These are phyloP conservation scores for Salisapilia sapeloensis DNA, from an alignment of 352 stramenopile genomes.

Conservation along the genomic window DNA sequence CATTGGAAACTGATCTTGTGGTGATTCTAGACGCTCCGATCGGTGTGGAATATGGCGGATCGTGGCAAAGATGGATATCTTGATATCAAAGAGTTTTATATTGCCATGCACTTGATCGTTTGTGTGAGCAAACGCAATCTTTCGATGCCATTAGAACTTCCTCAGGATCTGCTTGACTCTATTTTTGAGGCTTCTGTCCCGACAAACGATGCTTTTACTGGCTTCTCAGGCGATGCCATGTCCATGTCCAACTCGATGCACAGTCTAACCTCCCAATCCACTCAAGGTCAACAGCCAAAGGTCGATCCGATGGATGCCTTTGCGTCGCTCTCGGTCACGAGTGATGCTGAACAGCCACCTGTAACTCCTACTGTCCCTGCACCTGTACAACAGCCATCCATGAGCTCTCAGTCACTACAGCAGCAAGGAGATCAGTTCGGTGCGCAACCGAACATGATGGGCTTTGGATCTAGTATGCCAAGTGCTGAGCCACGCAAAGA, in stretches of 20 bases:
- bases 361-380: too few relatives aligned
- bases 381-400: too few relatives aligned
- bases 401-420: too few relatives aligned
- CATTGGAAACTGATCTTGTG: constrained; percentile 1
- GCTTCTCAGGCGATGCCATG: constrained; percentile 2
- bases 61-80: constrained; percentile 83
- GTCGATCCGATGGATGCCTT: constrained; percentile 41
- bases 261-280: background rate
- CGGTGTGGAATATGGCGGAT: constrained; percentile 89
- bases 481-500: too few relatives aligned
- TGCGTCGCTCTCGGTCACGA: constrained; percentile 15
- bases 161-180: constrained; percentile 41
- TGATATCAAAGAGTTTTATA: constrained; percentile 86
- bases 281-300: constrained; percentile 5
- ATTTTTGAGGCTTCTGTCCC: constrained; percentile 18
- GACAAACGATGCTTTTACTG: background rate
- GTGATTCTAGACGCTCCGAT: constrained; percentile 38
- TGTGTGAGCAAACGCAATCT: constrained; percentile 86
- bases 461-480: too few relatives aligned
- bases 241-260: constrained; percentile 4
- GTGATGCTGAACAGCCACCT: constrained; percentile 9
- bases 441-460: too few relatives aligned
- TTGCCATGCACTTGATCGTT: constrained; percentile 95
- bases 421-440: too few relatives aligned
- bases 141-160: constrained; percentile 48